Evolutionary conservation across 352 stramenopile genomes (phyloP).

Genomic region (Phytophthora fragariaefolia): DNA sequence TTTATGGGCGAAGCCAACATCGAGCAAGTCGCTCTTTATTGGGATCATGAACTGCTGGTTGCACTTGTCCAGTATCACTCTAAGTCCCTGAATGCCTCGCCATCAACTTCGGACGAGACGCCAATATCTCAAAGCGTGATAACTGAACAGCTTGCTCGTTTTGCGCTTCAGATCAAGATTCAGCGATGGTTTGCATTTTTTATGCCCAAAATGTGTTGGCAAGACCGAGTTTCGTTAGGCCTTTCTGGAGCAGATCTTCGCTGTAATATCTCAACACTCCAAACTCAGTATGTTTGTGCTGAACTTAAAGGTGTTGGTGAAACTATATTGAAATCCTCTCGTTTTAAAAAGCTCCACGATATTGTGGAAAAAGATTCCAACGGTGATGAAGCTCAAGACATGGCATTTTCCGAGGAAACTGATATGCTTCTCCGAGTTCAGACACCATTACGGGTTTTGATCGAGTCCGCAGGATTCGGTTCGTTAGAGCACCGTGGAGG

Average conservation of each 20-base stretch:
- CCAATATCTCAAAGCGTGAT: not conserved
- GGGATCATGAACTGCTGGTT: conserved; percentile 74
- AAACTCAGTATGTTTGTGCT: conserved; percentile 37
- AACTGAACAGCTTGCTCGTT: conserved; percentile 12
- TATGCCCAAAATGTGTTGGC: conserved; percentile 48
- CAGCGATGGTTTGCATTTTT: conserved; percentile 69
- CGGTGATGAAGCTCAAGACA: not conserved
- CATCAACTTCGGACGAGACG: not conserved
- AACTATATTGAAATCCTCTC: conserved; percentile 50
- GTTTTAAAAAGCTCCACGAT: conserved; percentile 28
- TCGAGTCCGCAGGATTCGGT: conserved; percentile 60
- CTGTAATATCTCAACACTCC: conserved; percentile 52
- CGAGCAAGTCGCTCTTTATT: conserved; percentile 67
- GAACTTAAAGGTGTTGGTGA: conserved; percentile 48
- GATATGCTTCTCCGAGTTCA: conserved; percentile 50
- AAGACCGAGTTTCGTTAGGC: conserved; percentile 49
- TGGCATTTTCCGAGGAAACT: conserved; percentile 38
- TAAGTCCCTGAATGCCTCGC: conserved; percentile 1
- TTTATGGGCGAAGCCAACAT: conserved; percentile 59
- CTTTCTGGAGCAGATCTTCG: conserved; percentile 45
- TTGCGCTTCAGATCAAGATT: conserved; percentile 52
- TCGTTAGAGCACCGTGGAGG: conserved; percentile 51
- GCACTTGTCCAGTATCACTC: conserved; percentile 67
- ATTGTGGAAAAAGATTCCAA: not conserved
- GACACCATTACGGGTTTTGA: conserved; percentile 35